Conservation (phyloP, 495 filamentous ascomycete genomes). For the Penicillium chermesinum region DNA sequence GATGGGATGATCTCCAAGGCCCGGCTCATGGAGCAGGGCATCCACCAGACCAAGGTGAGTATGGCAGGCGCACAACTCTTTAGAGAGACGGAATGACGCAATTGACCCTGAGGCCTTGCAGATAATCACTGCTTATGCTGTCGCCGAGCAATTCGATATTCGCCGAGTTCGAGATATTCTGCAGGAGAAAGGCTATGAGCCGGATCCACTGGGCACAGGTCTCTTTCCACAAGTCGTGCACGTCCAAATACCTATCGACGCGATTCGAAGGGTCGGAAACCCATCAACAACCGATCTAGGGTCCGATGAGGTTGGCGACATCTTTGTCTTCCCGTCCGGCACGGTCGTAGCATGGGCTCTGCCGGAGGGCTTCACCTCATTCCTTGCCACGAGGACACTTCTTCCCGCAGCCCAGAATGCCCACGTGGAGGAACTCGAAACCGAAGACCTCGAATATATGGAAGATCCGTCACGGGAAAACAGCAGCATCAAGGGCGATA, state of each 20-base stretch:
- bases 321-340: slow-evolving; percentile 96
- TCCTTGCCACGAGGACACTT: slow-evolving; percentile 67
- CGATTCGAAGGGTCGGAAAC: slow-evolving; percentile 44
- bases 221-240: slow-evolving; percentile 65
- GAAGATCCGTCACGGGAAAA: slow-evolving; percentile 70
- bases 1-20: slow-evolving; percentile 40
- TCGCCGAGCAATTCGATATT: slow-evolving; percentile 84
- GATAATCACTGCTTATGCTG: slow-evolving; percentile 74
- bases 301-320: slow-evolving; percentile 66
- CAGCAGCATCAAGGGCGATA: slow-evolving; percentile 79
- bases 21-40: slow-evolving; percentile 37
- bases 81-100: background rate
- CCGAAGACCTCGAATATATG: slow-evolving; percentile 84
- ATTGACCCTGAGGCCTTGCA: slow-evolving; percentile 22
- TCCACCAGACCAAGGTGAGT: slow-evolving; percentile 39
- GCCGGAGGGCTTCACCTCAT: slow-evolving; percentile 61
- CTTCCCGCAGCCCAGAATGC: slow-evolving; percentile 71
- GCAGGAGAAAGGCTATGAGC: slow-evolving; percentile 60
- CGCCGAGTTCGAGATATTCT: slow-evolving; percentile 64
- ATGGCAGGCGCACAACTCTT: background rate
- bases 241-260: slow-evolving; percentile 54
- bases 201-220: slow-evolving; percentile 56
- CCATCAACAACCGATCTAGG: slow-evolving; percentile 54
- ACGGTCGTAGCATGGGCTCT: slow-evolving; percentile 92
- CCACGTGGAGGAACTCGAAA: slow-evolving; percentile 64